Evolutionary conservation across 306 rosid genomes (phyloP).

Genomic region (Coriaria nepalensis): DNA sequence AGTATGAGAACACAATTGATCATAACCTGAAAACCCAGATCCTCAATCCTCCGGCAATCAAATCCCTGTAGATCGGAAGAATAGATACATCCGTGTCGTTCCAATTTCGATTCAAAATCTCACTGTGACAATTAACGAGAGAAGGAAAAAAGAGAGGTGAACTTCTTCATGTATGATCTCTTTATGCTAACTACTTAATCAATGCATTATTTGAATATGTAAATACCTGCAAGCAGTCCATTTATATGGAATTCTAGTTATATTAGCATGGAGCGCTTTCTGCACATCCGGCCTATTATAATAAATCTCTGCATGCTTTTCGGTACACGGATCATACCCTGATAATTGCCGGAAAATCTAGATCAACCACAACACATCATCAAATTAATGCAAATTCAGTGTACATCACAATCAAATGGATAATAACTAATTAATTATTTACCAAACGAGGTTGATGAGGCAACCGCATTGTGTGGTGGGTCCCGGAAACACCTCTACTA

Average conservation of each 20-base stretch:
- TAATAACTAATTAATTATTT: neutral
- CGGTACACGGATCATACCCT: conserved; percentile 95
- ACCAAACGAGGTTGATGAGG: conserved; percentile 69
- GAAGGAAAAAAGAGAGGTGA: neutral
- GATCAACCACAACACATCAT: neutral
- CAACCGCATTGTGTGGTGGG: conserved; percentile 45
- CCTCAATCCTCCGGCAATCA: conserved; percentile 73
- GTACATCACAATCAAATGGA: too few relatives aligned
- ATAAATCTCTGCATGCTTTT: conserved; percentile 80
- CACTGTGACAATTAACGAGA: conserved; percentile 31
- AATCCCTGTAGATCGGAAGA: conserved; percentile 79
- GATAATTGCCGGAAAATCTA: conserved; percentile 35
- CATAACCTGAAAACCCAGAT: conserved; percentile 94
- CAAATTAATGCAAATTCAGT: neutral
- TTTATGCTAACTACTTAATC: neutral
- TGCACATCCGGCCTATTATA: conserved; percentile 87
- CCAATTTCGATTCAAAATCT: conserved; percentile 83
- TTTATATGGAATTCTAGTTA: conserved; percentile 57
- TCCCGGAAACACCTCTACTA: conserved; percentile 1
- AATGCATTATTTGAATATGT: neutral
- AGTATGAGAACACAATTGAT: neutral
- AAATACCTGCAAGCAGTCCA: conserved; percentile 96
- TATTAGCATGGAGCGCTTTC: conserved; percentile 84
- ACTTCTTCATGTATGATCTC: neutral
- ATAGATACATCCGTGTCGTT: conserved; percentile 76